phyloP scores from a whole-genome alignment of 2,329 filamentous ascomycete genomes.

The Ilyonectria sp. region DNA sequence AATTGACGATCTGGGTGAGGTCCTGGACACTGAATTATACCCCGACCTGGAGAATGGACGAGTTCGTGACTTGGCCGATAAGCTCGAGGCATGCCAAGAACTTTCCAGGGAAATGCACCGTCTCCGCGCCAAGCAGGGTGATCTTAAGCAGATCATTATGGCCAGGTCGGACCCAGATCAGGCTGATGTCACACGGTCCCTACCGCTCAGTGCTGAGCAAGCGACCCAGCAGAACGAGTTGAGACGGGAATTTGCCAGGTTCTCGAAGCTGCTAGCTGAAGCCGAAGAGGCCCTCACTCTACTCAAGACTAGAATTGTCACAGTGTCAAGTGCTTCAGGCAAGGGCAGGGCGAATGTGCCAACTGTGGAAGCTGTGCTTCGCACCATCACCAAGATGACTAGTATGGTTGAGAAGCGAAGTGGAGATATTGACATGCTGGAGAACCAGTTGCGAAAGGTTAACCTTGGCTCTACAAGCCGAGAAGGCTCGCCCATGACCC shows the following conservation, averaged over 20 bases:
- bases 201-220: conserved; percentile 89
- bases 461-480: conserved; percentile 64
- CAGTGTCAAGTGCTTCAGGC: conserved; percentile 65
- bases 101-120: conserved; percentile 79
- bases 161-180: conserved; percentile 78
- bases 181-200: conserved; percentile 73
- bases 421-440: conserved; percentile 90
- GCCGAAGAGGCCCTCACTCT: conserved; percentile 86
- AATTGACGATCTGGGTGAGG: conserved; percentile 75
- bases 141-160: conserved; percentile 83
- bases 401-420: conserved; percentile 92
- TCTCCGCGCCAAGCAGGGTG: conserved; percentile 82
- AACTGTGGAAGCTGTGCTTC: conserved; percentile 91
- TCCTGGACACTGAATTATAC: conserved; percentile 77
- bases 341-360: conserved; percentile 71
- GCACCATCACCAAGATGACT: conserved; percentile 94
- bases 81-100: conserved; percentile 77
- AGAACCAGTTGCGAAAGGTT: conserved; percentile 86
- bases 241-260: conserved; percentile 79
- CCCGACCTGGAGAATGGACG: conserved; percentile 76
- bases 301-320: conserved; percentile 83
- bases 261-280: conserved; percentile 82
- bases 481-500: conserved; percentile 61
- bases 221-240: conserved; percentile 87
- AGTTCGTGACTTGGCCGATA: conserved; percentile 77